Base-by-base conservation (phyloP, 306 rosid species). In the Urtica urens region DNA sequence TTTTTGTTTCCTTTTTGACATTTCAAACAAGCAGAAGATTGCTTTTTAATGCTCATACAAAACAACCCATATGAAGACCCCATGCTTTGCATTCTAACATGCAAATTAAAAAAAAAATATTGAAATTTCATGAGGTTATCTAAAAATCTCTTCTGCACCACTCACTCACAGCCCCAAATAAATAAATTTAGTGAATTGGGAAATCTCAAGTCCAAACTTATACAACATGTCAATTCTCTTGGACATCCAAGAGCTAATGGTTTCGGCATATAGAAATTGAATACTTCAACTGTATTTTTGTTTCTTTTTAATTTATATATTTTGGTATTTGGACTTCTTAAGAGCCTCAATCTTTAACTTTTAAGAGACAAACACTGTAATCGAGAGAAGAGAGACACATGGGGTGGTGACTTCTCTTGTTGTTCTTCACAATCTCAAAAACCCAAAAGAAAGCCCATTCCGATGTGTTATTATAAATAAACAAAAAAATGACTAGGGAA, bases 21-120 rank as follows among this genome's bases (percentile, higher is more conserved):
- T 49, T 31, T 8, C n/a, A 52, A 21, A 21, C 2, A 19, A 18
- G 19, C 3, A 19, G 38, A 23, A 38, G 22, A 23, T 13, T 8
- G 11, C 10, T 4, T 29, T 28, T 27, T 27, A 17, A 17, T 49
- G 2, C 10, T 31, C 10, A 33, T 18, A 56, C 47, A 54, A 64
- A 75, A 78, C 82, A 81, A 60, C 64, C 77, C 80, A 74, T 62
- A 72, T 71, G 77, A 71, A 58, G 68, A 64, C n/a, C 59, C 66
- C 69, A 71, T 68, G 68, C 59, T 48, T 53, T 66, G 23, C 29
- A 38, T 49, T 57, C 67, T 51, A 40, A 67, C 42, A 38, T 16
- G 65, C 23, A 70, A 53, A 48, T 60, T 14, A 51, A 40, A 39
- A 51, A 19, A n/a, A n/a, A n/a, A n/a, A n/a, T n/a, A 43, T 56